Evolutionary conservation across 495 filamentous ascomycete genomes (phyloP).

Genomic region (Cladorrhinum samala): DNA sequence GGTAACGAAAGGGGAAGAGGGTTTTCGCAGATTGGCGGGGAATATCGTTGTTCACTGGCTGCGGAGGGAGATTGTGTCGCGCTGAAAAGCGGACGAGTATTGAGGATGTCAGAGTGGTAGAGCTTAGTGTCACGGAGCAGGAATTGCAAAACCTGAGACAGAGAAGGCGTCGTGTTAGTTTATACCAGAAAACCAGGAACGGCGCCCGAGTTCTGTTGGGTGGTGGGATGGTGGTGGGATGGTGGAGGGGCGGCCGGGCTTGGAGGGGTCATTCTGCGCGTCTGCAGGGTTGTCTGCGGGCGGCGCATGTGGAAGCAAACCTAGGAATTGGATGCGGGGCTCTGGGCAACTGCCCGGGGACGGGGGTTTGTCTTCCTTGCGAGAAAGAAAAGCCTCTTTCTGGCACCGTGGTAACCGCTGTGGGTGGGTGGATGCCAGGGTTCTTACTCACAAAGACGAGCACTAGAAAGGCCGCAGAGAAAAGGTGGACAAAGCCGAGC

Average conservation of each 20-base stretch:
- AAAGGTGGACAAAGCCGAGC: constrained; percentile 28
- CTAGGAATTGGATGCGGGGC: neutral
- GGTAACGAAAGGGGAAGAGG: constrained; percentile 45
- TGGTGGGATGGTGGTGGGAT: neutral
- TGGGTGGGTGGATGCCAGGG: neutral
- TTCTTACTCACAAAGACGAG: constrained; percentile 40
- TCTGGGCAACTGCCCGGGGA: too few relatives aligned
- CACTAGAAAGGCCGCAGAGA: constrained; percentile 37
- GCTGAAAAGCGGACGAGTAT: constrained; percentile 26
- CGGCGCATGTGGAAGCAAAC: neutral
- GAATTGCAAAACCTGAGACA: constrained; percentile 22
- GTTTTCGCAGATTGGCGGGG: constrained; percentile 37
- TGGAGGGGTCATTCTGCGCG: neutral
- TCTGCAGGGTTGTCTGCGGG: neutral
- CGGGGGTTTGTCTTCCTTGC: too few relatives aligned
- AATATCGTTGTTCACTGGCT: constrained; percentile 17
- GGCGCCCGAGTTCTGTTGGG: neutral
- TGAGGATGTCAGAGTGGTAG: constrained; percentile 31
- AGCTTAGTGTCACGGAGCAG: constrained; percentile 29
- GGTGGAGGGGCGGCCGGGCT: neutral
- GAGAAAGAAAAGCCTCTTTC: neutral
- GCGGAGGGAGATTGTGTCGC: constrained; percentile 39
- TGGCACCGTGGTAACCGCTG: neutral
- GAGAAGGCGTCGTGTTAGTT: neutral
- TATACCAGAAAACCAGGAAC: neutral